Evolutionary conservation across 441 rosid species (phyloP), one percentile per base, ranked within the genome.

Genomic region (Omphalea diandra): DNA sequence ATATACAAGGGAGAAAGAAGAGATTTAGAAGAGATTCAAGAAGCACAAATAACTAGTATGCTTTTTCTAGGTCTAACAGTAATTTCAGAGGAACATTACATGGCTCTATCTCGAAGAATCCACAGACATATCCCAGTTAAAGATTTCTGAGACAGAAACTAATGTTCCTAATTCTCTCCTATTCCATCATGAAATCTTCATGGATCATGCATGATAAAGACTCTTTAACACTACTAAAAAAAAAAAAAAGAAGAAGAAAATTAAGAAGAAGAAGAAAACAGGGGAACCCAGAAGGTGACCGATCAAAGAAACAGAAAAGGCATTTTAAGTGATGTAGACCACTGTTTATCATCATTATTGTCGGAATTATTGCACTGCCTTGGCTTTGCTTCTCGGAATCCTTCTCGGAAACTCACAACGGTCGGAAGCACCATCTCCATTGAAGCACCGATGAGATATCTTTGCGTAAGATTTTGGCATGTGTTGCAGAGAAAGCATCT

Each of bases 401-500:
- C 54, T 46, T 56, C 76, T n/a, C 68, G 60, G 44, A 15, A 66
- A 41, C 69, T 77, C 44, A 71, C 71, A 49, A 80, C 58, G 0
- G 81, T 59, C 3, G 85, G 85, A 43, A 84, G 83, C 76, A 79
- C 49, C 69, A 85, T 82, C 79, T 81, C 81, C 10, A 36, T 38
- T 2, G 88, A 76, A 26, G 73, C 81, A 49, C 93, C 97, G 47
- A 87, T 70, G 22, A 88, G 84, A 38, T 82, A 90, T 60, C 83
- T 70, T 26, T 75, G 88, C 0, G 94, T 93, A 53, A 83, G 83
- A 56, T 77, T 83, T 54, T 83, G 92, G 59, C 98, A 93, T 0
- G 83, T 22, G 62, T 73, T 73, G 63, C 97, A 89, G 12, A 93
- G 80, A 71, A 93, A 77, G 71, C 95, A 84, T 68, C 98, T 68